These are phyloP conservation scores for Galerina sulciceps DNA, from an alignment of 768 basidiomycete species.

Conservation along the genomic window DNA sequence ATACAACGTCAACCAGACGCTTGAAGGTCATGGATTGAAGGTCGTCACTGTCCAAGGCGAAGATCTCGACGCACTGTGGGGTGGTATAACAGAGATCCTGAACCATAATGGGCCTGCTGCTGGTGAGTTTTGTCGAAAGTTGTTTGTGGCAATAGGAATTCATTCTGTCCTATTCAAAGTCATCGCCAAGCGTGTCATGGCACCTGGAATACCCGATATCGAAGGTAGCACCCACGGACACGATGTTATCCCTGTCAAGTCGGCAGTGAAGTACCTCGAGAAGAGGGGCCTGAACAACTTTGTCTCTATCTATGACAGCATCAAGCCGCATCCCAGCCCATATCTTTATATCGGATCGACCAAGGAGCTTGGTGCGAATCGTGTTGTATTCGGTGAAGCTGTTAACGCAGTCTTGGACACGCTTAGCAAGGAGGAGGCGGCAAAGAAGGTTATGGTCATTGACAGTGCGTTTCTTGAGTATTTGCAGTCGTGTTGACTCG, in stretches of 20 bases:
- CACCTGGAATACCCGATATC: conserved; percentile 72
- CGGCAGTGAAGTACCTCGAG: conserved; percentile 76
- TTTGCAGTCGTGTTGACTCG: not conserved
- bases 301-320: conserved; percentile 59
- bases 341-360: conserved; percentile 74
- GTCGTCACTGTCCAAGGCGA: conserved; percentile 78
- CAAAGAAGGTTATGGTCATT: conserved; percentile 84
- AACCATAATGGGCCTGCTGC: conserved; percentile 78
- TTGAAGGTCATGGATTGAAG: conserved; percentile 82
- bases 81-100: conserved; percentile 58
- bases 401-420: conserved; percentile 79
- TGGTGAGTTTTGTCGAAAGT: conserved; percentile 39
- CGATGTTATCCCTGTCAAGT: conserved; percentile 83
- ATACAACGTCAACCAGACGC: conserved; percentile 70
- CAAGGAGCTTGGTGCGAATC: conserved; percentile 78
- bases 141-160: not conserved
- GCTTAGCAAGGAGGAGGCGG: conserved; percentile 75
- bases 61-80: conserved; percentile 80
- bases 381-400: conserved; percentile 85
- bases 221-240: conserved; percentile 83
- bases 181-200: conserved; percentile 71
- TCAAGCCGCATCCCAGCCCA: conserved; percentile 59
- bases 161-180: conserved; percentile 42
- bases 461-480: conserved; percentile 59
- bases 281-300: conserved; percentile 62